A percentile compares a stretch with the other conserved stretches of the same genome.
phyloP scores from a whole-genome alignment of 208 protist species.

The Trypanosoma theileri region DNA sequence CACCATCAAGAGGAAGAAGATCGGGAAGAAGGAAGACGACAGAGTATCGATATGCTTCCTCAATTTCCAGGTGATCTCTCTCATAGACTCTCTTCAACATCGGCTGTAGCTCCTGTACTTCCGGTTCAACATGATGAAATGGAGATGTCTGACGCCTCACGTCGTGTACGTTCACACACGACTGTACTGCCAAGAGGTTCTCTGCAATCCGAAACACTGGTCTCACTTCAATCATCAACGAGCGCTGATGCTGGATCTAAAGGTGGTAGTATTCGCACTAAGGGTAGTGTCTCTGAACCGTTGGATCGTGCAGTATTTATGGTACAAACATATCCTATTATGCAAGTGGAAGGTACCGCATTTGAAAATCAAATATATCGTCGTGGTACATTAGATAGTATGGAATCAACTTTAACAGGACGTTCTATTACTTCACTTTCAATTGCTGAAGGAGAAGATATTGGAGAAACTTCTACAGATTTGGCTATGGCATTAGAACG shows the following conservation, averaged over 20 bases:
- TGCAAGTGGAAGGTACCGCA: slow-evolving; percentile 65
- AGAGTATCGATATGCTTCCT: background rate
- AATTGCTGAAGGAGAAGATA: background rate
- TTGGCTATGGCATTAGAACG: background rate
- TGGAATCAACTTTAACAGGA: background rate
- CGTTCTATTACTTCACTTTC: background rate
- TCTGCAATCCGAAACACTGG: background rate
- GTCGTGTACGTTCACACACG: too few species aligned
- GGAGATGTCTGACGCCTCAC: too few species aligned
- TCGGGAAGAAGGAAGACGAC: background rate
- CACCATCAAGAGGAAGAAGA: background rate
- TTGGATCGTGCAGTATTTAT: slow-evolving; percentile 61
- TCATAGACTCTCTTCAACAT: background rate
- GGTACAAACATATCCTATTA: slow-evolving; percentile 69
- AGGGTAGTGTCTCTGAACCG: background rate
- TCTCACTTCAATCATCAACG: background rate
- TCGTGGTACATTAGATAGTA: background rate
- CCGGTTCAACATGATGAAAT: too few species aligned
- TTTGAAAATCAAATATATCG: slow-evolving; percentile 62
- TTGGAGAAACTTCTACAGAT: background rate
- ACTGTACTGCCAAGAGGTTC: too few species aligned
- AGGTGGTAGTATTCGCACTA: background rate
- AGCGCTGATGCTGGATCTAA: background rate
- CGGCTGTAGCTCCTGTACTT: too few species aligned
- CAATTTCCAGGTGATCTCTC: background rate